Evolutionary conservation across 2,329 filamentous ascomycete species (phyloP), one percentile per base, ranked within the genome.

Genomic region (Aspergillus sojae): DNA sequence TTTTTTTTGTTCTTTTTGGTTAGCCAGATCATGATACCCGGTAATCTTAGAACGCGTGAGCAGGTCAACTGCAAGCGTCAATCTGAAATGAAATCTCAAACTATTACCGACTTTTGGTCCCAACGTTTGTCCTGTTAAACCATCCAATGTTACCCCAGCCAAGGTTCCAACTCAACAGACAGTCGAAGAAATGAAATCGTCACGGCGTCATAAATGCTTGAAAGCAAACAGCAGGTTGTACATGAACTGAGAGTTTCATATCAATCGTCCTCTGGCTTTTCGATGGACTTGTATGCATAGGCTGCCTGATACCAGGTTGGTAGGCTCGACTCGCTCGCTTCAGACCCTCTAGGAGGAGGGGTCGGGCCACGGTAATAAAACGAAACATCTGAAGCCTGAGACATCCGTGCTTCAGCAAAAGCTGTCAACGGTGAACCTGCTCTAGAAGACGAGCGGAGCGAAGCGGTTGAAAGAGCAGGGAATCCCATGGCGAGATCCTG

Each of bases 21-120:
- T 54, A 55, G 52, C 34, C 32, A 55, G 34, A 32, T 52, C 21
- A 32, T 39, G 52, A 55, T 55, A 55, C 52, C 52, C 52, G 21
- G 52, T 55, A 14, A 39, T 21, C 36, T 36, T 23, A 55, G 21
- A 26, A 39, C 52, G 39, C 52, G 52, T 54, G 52, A 54, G 52
- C 52, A 54, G 30, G 30, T 23, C 52, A 36, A 36, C 52, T 54
- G 52, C 52, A 54, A 21, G n/a, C n/a, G 19, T 23, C 21, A 21
- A 55, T 39, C 34, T 34, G 32, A 55, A 55, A 39, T 55, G 32
- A 41, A 55, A 30, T 14, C 30, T 34, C 52, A 39, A 10, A 19
- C 32, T 34, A 21, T 32, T 55, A 39, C 21, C n/a, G 21, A 48
- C 14, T 19, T 26, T 26, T 23, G 12, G 6, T 48, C 23, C 45